Conservation (phyloP, 2,329 filamentous ascomycete genomes). For the Beauveria sp. region DNA sequence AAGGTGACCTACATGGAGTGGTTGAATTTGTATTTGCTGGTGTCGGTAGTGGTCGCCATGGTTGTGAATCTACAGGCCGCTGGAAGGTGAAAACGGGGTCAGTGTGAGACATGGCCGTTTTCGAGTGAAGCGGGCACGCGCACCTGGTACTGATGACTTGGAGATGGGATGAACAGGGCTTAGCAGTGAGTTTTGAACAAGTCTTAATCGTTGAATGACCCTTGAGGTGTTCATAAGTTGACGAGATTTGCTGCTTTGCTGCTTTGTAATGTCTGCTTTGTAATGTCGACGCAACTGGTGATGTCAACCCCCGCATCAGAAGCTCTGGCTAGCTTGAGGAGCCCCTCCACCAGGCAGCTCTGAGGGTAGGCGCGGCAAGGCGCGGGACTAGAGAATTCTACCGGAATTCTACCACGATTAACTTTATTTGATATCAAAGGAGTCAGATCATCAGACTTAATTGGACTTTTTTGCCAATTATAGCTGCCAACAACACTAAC, state of each 20-base stretch:
- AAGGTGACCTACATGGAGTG: conserved; percentile 68
- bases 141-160: not conserved
- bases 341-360: not conserved
- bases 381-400: too few relatives aligned
- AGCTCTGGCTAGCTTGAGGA: not conserved
- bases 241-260: not conserved
- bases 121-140: not conserved
- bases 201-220: conserved; percentile 11
- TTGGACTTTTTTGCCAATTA: too few relatives aligned
- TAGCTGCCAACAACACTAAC: too few relatives aligned
- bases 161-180: not conserved
- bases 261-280: conserved; percentile 8
- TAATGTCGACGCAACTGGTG: conserved; percentile 6
- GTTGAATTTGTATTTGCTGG: conserved; percentile 73
- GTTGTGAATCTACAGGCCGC: conserved; percentile 28
- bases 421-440: too few relatives aligned
- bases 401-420: too few relatives aligned
- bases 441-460: too few relatives aligned
- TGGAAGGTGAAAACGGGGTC: not conserved
- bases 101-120: not conserved
- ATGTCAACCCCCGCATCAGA: conserved; percentile 10
- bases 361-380: too few relatives aligned
- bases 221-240: conserved; percentile 12
- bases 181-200: conserved; percentile 6
- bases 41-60: conserved; percentile 65